Base-by-base conservation (phyloP, 129 eudicot species). In the Flaveria sonorensis region DNA sequence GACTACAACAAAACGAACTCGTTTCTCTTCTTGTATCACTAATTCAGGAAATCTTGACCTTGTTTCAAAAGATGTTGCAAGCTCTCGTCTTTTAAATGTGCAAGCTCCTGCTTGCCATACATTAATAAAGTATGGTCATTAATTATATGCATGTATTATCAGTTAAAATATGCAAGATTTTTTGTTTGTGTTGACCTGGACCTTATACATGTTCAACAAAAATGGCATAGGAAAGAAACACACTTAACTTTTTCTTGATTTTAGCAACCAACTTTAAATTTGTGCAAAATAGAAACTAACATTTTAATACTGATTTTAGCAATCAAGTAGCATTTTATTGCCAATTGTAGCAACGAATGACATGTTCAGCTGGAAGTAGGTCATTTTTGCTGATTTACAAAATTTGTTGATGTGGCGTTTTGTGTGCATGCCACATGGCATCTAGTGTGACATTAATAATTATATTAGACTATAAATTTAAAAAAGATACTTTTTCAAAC, bases 1-100 rank as follows among this genome's bases (percentile, higher is more conserved):
- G 61, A 92, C 99, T 46, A 95, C 99, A 12, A 95, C 96, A 85
- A 95, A 95, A 56, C 99, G 99, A 61, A 95, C 97, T 69, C 99
- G 88, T 79, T 95, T 95, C 82, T 89, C 99, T 71, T 95, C 99
- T 76, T 95, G 99, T 79, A 95, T 87, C 75, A 95, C 99, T 59
- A 95, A 73, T 83, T 95, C 99, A 12, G 99, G 99, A 84, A 95
- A 95, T 72, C 92, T 89, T 43, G 94, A 85, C 68, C 97, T 80
- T 81, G 99, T 95, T 80, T 95, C 99, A 40, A 89, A 81, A 47
- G 97, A 95, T 39, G 99, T 95, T 61, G 99, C 99, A 60, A 95
- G 84, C 83, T 95, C 99, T 74, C 99, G 70, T 82, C 99, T 91
- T 79, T 81, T 91, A 53, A 91, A 95, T 52, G 81, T 56, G 68